Base-by-base conservation (phyloP, 2,329 filamentous ascomycete species). In the Fusarium keratoplasticum region DNA sequence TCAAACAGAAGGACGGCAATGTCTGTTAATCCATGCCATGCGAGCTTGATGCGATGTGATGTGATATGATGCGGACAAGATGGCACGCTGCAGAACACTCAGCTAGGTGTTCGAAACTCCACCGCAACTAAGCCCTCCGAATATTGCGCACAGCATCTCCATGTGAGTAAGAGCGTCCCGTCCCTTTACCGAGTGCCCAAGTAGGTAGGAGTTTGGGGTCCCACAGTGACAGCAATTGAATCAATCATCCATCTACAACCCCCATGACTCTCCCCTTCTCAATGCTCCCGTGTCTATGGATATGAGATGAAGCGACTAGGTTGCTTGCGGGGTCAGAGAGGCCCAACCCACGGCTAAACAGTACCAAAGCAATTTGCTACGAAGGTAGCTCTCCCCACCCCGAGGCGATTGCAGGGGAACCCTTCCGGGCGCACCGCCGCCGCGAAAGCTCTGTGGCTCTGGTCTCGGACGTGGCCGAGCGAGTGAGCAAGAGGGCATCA, bases 261-360 rank as follows among this genome's bases (percentile, higher is more conserved):
- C 47, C 61, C 64, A 72, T 69, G 71, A 61, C 64, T 25, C 58
- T 68, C n/a, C 9, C 40, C 40, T 42, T 42, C 40, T 65, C 52
- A 57, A 67, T 64, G 61, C 64, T 71, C 60, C 47, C 71, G 68
- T 31, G 47, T 50, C 61, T 62, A 54, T 60, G 44, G 62, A 74
- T 54, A 55, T 61, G 63, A 69, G 67, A 74, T 72, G 67, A 73
- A 72, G 36, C 27, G 55, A 50, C 67, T 44, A 59, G 68, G 70
- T 74, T 74, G 31, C 66, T 72, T 74, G 67, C 64, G 71, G 71
- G 71, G 60, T 73, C 71, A 20, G 31, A 58, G 61, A 64, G 25
- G 27, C 67, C 71, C 58, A 74, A 69, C 47, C 55, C 60, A 57
- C 22, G 31, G 61, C 50, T 22, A 47, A 25, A 55, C 35, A 22